These are phyloP conservation scores for Phylloporus sp. DNA, from an alignment of 768 basidiomycete species.

Conservation along the genomic window DNA sequence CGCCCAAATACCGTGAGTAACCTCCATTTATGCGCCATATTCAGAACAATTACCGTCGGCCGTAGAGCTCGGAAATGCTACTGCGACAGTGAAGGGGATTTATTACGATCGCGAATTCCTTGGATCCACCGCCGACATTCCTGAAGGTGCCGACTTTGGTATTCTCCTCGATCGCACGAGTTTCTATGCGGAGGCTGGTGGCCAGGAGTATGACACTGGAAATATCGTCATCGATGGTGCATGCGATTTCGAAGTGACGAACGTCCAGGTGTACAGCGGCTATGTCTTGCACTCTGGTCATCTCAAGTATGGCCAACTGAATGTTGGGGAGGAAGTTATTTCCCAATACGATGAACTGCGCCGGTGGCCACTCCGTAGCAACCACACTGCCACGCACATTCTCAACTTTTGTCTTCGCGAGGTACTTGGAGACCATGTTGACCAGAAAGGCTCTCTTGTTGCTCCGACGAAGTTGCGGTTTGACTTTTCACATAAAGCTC, in stretches of 20 bases:
- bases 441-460: constrained; percentile 97
- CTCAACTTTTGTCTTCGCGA: constrained; percentile 93
- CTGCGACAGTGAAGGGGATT: constrained; percentile 73
- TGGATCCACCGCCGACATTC: constrained; percentile 58
- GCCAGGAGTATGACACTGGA: constrained; percentile 96
- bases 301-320: constrained; percentile 82
- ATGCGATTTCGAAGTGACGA: constrained; percentile 88
- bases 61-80: constrained; percentile 72
- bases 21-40: neutral
- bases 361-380: constrained; percentile 93
- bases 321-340: constrained; percentile 75
- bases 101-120: constrained; percentile 78
- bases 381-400: constrained; percentile 98
- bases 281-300: constrained; percentile 92
- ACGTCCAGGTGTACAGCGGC: constrained; percentile 92
- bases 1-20: constrained; percentile 78
- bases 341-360: constrained; percentile 95
- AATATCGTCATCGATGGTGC: constrained; percentile 88
- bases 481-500: constrained; percentile 96
- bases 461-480: constrained; percentile 94
- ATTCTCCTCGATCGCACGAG: constrained; percentile 86
- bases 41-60: constrained; percentile 1
- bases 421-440: constrained; percentile 93
- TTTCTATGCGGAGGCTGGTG: constrained; percentile 97
- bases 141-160: constrained; percentile 69